These are phyloP conservation scores for Cercospora berteroae DNA, from an alignment of 2,329 filamentous ascomycete species.

Conservation along the genomic window DNA sequence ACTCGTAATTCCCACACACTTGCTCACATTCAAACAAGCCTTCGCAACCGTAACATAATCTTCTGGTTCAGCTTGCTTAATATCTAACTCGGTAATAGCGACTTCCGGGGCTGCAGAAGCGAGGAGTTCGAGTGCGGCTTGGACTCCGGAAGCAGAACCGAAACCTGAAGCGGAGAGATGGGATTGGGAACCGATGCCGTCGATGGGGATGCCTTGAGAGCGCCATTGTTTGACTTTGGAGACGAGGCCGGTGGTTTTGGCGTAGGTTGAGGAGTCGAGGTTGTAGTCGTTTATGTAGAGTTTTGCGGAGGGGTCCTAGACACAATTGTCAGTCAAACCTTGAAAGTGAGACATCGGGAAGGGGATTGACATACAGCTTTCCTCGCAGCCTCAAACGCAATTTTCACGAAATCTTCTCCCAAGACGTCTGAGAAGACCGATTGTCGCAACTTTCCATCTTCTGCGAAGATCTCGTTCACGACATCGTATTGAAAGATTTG, in stretches of 20 bases:
- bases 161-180: conserved; percentile 51
- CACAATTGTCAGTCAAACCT: no score
- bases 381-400: conserved; percentile 68
- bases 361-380: conserved; percentile 49
- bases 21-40: conserved; percentile 57
- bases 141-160: conserved; percentile 43
- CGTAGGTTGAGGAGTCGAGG: conserved; percentile 58
- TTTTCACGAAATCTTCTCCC: conserved; percentile 66
- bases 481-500: conserved; percentile 62
- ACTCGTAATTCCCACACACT: conserved; percentile 63
- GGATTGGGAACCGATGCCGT: conserved; percentile 62
- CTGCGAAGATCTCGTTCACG: conserved; percentile 59
- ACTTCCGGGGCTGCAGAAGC: conserved; percentile 55
- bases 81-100: conserved; percentile 68
- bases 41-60: conserved; percentile 58
- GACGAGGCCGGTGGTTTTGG: conserved; percentile 57
- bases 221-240: conserved; percentile 62
- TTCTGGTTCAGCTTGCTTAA: conserved; percentile 53
- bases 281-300: conserved; percentile 73
- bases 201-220: conserved; percentile 60
- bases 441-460: conserved; percentile 63
- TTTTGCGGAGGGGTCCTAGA: conserved; percentile 62
- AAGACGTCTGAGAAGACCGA: conserved; percentile 67
- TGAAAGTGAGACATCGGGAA: no score
- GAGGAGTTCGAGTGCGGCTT: conserved; percentile 48